Conservation (phyloP, 192 early-diverging fungal genomes). For the Pilaira anomala region DNA sequence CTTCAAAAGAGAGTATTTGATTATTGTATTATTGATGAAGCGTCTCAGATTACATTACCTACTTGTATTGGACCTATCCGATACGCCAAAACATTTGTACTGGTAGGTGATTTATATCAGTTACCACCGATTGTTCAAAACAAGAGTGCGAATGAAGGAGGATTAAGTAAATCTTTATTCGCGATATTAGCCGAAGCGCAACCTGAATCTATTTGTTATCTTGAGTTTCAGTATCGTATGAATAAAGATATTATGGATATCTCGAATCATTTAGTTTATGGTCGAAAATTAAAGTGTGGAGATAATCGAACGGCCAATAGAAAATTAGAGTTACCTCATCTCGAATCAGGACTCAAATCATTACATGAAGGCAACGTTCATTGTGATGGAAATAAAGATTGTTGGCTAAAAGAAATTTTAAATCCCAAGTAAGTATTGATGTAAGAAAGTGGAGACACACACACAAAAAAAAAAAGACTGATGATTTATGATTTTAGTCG, state of each 20-base stretch:
- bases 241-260: conserved; percentile 84
- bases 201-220: conserved; percentile 67
- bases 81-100: conserved; percentile 76
- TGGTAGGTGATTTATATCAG: conserved; percentile 96
- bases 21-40: conserved; percentile 96
- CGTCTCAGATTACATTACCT: conserved; percentile 90
- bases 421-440: conserved; percentile 55
- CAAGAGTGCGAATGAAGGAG: conserved; percentile 49
- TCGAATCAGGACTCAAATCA: conserved; percentile 11
- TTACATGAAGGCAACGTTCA: background rate
- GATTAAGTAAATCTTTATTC: conserved; percentile 72
- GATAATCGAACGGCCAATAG: conserved; percentile 58
- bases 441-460: background rate
- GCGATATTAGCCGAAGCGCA: conserved; percentile 76
- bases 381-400: conserved; percentile 7
- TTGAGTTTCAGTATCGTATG: conserved; percentile 93
- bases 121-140: conserved; percentile 84
- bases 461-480: background rate
- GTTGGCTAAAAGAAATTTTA: conserved; percentile 67
- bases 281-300: conserved; percentile 74
- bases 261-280: conserved; percentile 81
- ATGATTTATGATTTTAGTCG: conserved; percentile 29
- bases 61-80: conserved; percentile 86
- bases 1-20: conserved; percentile 81
- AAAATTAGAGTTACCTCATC: conserved; percentile 41